phyloP scores from a whole-genome alignment of 2,329 filamentous ascomycete species.

The Samsoniella hepiali region DNA sequence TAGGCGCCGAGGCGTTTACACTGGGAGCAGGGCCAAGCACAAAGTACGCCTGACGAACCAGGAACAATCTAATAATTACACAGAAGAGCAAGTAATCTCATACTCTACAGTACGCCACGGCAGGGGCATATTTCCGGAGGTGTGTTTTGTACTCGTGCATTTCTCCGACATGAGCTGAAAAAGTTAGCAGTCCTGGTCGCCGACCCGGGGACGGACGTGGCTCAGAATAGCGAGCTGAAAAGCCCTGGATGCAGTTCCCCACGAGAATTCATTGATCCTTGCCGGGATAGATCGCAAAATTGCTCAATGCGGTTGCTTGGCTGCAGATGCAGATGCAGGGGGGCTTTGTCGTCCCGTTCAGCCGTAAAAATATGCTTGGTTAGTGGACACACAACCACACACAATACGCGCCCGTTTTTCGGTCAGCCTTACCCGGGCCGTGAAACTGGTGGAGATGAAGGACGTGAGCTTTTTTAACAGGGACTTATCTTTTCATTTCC shows the following conservation, averaged over 20 bases:
- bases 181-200: neutral
- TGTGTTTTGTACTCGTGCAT: neutral
- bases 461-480: too few relatives aligned
- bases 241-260: neutral
- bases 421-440: too few relatives aligned
- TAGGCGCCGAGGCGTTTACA: neutral
- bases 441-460: too few relatives aligned
- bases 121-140: neutral
- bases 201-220: neutral
- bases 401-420: too few relatives aligned
- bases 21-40: neutral
- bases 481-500: too few relatives aligned
- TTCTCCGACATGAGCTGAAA: constrained; percentile 1
- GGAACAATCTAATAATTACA: neutral
- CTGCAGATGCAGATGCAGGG: neutral
- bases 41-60: neutral
- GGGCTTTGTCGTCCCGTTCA: neutral
- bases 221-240: neutral
- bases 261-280: neutral
- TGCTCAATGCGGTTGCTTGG: neutral
- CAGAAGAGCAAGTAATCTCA: neutral
- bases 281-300: neutral
- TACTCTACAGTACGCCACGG: neutral
- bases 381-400: neutral
- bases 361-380: neutral